Percentiles rank a stretch among this genome's conserved stretches.
These are phyloP conservation scores for Coemansia sp. DNA, from an alignment of 192 early-diverging fungal species.

Conservation along the genomic window DNA sequence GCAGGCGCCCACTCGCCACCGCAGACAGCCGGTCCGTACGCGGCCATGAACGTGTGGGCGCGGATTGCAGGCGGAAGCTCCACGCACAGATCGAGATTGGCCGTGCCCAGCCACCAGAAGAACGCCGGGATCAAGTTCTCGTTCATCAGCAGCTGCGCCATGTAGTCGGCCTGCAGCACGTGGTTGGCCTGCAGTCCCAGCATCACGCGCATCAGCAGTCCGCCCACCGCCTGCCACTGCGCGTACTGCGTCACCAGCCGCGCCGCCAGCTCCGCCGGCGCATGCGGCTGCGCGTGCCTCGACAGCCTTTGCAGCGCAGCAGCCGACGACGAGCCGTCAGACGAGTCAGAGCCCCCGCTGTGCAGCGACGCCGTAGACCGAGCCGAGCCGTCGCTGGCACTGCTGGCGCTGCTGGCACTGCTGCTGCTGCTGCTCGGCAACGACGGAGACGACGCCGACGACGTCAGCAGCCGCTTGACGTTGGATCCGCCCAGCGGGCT, in stretches of 20 bases:
- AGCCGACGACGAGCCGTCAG: not conserved
- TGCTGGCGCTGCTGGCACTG: no score
- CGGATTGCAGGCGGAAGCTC: conserved; percentile 21
- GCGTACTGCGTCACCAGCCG: conserved; percentile 50
- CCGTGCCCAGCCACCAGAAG: conserved; percentile 56
- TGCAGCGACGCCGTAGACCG: conserved; percentile 6
- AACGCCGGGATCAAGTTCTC: conserved; percentile 48
- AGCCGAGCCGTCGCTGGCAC: not conserved
- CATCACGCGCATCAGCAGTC: conserved; percentile 34
- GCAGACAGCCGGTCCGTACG: not conserved
- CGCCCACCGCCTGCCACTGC: conserved; percentile 47
- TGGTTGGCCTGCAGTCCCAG: conserved; percentile 42
- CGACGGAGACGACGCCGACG: not conserved
- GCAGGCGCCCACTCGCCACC: conserved; percentile 26
- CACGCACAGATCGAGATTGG: conserved; percentile 25
- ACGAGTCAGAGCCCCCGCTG: conserved; percentile 9
- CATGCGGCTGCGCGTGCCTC: not conserved
- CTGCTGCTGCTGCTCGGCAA: not conserved
- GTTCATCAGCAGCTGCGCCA: conserved; percentile 54
- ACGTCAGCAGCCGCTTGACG: conserved; percentile 35
- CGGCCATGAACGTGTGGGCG: conserved; percentile 30
- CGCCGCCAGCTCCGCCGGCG: conserved; percentile 27
- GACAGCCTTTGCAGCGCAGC: not conserved
- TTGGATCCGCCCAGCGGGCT: conserved; percentile 46
- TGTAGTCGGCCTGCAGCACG: conserved; percentile 49